A percentile compares a stretch with the other conserved stretches of the same genome.
Conservation (phyloP, 768 basidiomycete genomes). For the Sarcomyxa edulis region DNA sequence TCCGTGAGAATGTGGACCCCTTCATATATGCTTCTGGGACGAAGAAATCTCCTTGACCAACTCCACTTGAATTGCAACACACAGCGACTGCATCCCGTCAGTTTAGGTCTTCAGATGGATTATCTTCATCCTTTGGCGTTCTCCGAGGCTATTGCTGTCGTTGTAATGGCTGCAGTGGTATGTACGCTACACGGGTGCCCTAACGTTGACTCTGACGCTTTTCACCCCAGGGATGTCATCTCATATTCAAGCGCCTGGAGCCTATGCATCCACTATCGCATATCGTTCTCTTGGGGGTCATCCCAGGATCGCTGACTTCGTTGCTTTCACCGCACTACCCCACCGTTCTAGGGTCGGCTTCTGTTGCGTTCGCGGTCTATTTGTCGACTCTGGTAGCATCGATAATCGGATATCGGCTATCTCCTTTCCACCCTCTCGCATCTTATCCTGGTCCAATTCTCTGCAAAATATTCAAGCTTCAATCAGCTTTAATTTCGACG, state of each 20-base stretch:
- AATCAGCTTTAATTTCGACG: constrained; percentile 22
- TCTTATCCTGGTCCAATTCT: constrained; percentile 40
- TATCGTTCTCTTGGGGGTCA: not conserved
- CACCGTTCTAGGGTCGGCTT: not conserved
- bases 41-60: no score
- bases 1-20: no score
- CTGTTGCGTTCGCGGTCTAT: not conserved
- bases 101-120: no score
- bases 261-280: not conserved
- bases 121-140: no score
- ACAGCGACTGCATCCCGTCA: no score
- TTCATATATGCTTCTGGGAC: no score
- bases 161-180: no score
- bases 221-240: constrained; percentile 1
- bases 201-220: no score
- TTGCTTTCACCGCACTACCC: not conserved
- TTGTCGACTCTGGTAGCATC: constrained; percentile 11
- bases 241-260: constrained; percentile 2
- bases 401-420: constrained; percentile 34
- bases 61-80: no score
- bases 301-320: not conserved
- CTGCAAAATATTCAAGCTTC: constrained; percentile 33
- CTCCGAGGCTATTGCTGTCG: no score
- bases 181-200: no score
- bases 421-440: constrained; percentile 42